Evolutionary conservation across 169 alveolate genomes (phyloP), one percentile per base, ranked within the genome.

Genomic region (Theileria parva): DNA sequence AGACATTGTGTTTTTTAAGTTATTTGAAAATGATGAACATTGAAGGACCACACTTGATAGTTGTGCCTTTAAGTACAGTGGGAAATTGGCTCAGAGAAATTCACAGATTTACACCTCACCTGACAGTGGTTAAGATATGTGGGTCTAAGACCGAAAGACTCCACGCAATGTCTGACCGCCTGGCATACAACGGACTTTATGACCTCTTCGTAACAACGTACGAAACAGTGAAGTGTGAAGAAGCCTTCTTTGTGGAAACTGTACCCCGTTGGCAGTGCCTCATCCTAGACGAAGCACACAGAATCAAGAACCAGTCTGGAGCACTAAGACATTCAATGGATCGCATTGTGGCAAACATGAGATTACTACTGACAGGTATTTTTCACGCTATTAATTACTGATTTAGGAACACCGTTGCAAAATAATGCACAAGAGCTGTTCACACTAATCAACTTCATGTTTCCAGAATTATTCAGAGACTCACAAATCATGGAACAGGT

Each of bases 221-320:
- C 84, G 98, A 95, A 91, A 94, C 97, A 21, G 96, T 94, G 30
- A 92, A 86, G 86, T 91, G 93, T 87, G 97, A 93, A 64, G 98
- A 95, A 91, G 94, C 86, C 44, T 93, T 95, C 78, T 93, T 92
- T 60, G 96, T 92, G 60, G 96, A 93, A 74, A 91, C 94, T 0
- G 85, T 92, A 27, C 92, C 93, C 60, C 63, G 94, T 17, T 97
- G 99, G 99, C 97, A 95, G 83, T 96, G 98, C 80, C 95, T 97
- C 93, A 95, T 96, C 19, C 89, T 96, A 61, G 99, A 97, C 87
- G 99, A 98, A 93, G 99, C 99, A 39, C 99, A 98, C 85, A 97
- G 99, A 69, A 97, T 97, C 76, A 98, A 98, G 95, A 98, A 97
- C 76, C 98, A 96, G 65, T 81, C 95, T 21, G 97, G 97, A 30